These are phyloP conservation scores for Cryptococcus hybrid DNA, from an alignment of 1,284 basidiomycete species.

Conservation along the genomic window DNA sequence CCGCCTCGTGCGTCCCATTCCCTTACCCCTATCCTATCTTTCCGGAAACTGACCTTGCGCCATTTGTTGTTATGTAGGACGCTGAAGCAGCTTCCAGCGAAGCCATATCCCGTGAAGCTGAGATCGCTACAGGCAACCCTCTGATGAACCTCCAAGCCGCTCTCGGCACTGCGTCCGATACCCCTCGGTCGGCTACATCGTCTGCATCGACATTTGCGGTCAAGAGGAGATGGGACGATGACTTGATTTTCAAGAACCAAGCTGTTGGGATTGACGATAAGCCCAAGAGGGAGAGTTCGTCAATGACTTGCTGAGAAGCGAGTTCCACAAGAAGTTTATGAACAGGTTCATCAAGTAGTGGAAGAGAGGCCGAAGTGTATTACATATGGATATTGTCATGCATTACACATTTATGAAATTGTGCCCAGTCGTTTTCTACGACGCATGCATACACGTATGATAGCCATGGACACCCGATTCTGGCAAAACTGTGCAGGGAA, in stretches of 20 bases:
- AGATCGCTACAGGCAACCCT: conserved; percentile 82
- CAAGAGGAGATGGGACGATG: conserved; percentile 93
- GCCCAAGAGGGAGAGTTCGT: conserved; percentile 77
- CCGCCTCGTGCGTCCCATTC: conserved; percentile 48
- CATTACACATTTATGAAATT: not conserved
- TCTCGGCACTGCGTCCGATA: conserved; percentile 61
- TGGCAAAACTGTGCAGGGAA: no score
- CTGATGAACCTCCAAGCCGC: conserved; percentile 84
- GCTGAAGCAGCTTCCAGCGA: conserved; percentile 66
- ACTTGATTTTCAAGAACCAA: conserved; percentile 97
- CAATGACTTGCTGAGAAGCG: conserved; percentile 85
- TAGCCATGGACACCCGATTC: no score
- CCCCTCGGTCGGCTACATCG: conserved; percentile 64
- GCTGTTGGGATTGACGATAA: conserved; percentile 64
- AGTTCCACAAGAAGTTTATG: conserved; percentile 67
- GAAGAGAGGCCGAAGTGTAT: not conserved
- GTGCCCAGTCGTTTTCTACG: no score
- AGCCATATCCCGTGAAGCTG: conserved; percentile 68
- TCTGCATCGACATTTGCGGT: conserved; percentile 64
- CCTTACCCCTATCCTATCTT: not conserved
- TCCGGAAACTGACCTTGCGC: not conserved
- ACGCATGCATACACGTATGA: no score
- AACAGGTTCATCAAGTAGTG: conserved; percentile 26
- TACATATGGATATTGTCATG: conserved; percentile 6
- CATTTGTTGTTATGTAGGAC: conserved; percentile 53